phyloP scores from a whole-genome alignment of 179 eudicot genomes.

The Silene coronaria region DNA sequence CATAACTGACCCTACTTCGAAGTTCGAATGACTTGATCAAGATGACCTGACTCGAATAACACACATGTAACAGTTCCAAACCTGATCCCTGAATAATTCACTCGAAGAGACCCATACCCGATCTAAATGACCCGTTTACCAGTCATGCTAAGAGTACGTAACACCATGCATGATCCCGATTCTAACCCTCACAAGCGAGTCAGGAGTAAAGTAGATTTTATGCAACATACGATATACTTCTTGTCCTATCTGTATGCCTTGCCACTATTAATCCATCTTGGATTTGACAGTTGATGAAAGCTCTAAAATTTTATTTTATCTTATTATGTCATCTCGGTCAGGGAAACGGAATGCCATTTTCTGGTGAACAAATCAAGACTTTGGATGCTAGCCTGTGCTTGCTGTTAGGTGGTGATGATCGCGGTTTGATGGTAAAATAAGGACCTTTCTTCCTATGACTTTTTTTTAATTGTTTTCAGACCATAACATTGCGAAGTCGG shows the following conservation, averaged over 20 bases:
- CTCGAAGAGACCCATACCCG: not conserved
- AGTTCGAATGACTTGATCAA: not conserved
- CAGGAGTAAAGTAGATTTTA: not conserved
- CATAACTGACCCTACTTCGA: not conserved
- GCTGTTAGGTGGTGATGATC: conserved; percentile 15
- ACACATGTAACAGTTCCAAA: too few relatives aligned
- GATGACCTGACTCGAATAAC: not conserved
- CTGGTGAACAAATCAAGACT: conserved; percentile 17
- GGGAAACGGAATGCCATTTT: conserved; percentile 8
- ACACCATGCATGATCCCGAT: not conserved
- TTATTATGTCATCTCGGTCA: conserved; percentile 5
- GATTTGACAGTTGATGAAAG: not conserved
- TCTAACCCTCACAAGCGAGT: not conserved
- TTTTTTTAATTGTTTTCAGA: not conserved
- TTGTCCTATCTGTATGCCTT: not conserved
- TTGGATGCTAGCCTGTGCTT: conserved; percentile 15
- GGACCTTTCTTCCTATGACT: not conserved
- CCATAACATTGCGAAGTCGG: not conserved
- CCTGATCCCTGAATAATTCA: too few relatives aligned
- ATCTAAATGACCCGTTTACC: not conserved
- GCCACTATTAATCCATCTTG: not conserved
- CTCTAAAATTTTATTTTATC: not conserved
- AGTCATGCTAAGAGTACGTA: not conserved
- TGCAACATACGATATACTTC: not conserved
- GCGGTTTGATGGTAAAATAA: not conserved